Conservation (phyloP, 2,329 filamentous ascomycete genomes). For the Colletotrichum sp. region DNA sequence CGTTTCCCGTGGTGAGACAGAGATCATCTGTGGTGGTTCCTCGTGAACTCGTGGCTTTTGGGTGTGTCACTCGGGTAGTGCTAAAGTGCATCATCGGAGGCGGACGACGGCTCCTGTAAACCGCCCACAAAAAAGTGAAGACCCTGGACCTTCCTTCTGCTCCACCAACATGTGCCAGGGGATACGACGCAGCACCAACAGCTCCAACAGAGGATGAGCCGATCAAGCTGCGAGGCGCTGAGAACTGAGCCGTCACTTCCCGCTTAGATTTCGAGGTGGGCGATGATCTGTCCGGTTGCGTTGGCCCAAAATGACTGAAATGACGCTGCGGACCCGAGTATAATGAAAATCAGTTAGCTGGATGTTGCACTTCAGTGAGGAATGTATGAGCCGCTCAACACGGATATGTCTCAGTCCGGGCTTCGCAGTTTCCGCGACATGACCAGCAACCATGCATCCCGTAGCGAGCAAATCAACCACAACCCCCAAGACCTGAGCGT, state of each 20-base stretch:
- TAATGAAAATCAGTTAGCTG: not conserved
- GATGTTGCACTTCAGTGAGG: not conserved
- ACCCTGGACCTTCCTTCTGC: not conserved
- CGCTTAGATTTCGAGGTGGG: not conserved
- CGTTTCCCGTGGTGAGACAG: constrained; percentile 14
- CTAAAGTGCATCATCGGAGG: not conserved
- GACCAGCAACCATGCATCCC: not conserved
- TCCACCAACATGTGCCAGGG: not conserved
- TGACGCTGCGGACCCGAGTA: not conserved
- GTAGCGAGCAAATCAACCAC: not conserved
- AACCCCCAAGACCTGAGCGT: not conserved
- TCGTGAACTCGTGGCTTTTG: constrained; percentile 9
- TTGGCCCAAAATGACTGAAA: not conserved
- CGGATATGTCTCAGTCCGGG: not conserved
- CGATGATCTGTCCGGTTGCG: not conserved
- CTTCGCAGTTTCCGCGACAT: not conserved
- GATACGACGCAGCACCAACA: not conserved
- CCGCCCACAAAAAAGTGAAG: not conserved
- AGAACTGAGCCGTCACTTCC: not conserved
- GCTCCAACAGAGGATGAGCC: not conserved
- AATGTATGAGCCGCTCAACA: not conserved
- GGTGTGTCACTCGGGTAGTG: not conserved
- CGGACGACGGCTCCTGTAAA: not conserved
- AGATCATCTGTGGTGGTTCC: not conserved
- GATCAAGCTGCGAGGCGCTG: not conserved